Evolutionary conservation across 2,329 filamentous ascomycete species (phyloP).

Genomic region (Alternaria arbusti): DNA sequence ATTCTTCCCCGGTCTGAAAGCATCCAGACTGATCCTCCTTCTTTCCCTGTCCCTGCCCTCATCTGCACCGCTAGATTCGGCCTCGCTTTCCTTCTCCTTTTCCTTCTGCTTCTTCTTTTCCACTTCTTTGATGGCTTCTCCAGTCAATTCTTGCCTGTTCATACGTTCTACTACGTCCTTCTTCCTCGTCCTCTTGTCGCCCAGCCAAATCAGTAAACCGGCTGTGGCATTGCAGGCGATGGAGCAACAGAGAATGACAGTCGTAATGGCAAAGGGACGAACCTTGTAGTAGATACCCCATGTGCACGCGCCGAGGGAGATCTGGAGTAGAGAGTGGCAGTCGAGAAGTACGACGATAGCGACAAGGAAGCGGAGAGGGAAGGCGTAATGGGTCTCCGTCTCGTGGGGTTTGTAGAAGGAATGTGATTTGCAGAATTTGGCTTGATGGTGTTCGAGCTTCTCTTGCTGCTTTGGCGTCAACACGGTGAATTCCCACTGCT

Average conservation of each 20-base stretch:
- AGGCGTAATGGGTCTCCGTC: conserved; percentile 80
- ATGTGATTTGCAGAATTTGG: conserved; percentile 80
- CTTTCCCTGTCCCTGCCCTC: conserved; percentile 23
- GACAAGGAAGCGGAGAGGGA: conserved; percentile 75
- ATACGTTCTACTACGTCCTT: conserved; percentile 83
- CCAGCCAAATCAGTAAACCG: conserved; percentile 76
- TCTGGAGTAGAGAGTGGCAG: conserved; percentile 79
- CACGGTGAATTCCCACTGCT: conserved; percentile 62
- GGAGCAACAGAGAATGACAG: conserved; percentile 79
- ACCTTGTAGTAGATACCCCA: conserved; percentile 77
- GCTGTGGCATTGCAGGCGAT: conserved; percentile 80
- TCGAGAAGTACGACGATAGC: conserved; percentile 81
- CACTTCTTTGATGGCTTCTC: conserved; percentile 65
- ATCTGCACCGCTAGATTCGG: conserved; percentile 11
- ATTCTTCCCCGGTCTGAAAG: background rate
- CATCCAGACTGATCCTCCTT: conserved; percentile 27
- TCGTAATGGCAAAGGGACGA: conserved; percentile 75
- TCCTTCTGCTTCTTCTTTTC: conserved; percentile 54
- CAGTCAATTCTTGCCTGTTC: conserved; percentile 76
- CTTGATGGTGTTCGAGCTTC: conserved; percentile 76
- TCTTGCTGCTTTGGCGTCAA: conserved; percentile 70
- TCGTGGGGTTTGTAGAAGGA: conserved; percentile 91
- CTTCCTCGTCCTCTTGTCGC: conserved; percentile 79
- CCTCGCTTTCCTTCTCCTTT: conserved; percentile 44
- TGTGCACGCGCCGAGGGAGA: conserved; percentile 77